Evolutionary conservation across 352 stramenopile genomes (phyloP), one percentile per base, ranked within the genome.

Genomic region (Phytophthora quininea): DNA sequence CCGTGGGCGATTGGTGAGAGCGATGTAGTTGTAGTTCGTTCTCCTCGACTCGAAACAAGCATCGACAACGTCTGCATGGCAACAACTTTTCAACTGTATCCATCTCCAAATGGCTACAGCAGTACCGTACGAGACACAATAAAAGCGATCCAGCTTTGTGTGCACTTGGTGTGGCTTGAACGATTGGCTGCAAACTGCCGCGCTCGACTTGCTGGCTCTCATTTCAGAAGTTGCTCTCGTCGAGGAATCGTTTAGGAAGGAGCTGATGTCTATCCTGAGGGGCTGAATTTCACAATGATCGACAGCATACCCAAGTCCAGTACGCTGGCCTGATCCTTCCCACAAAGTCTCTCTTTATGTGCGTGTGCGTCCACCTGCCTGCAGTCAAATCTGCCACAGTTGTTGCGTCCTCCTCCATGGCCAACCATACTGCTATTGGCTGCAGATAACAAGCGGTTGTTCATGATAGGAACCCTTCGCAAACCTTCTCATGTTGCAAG

Each of bases 381-480:
- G 85, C 85, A 91, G 78, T 79, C 82, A 91, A 86, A 93, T 93
- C 85, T 93, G 85, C 85, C 85, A 93, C 85, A 91, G 85, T 91
- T 84, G 71, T 88, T 89, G 85, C 67, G 70, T 84, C 71, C 55
- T 58, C 29, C 45, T 76, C 72, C 53, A 77, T 91, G 76, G 61
- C 80, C 85, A 87, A 88, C 71, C 69, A 80, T 89, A 93, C 85
- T 93, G 85, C 85, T 93, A 91, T 91, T 90, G 85, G 72, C 76
- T 93, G 85, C 85, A 86, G 67, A 93, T 77, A 93, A 54, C 51
- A 89, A 93, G 85, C 85, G 83, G 83, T 91, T 91, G 85, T 88
- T 93, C 80, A 90, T 91, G 85, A 93, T 93, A 93, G 85, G 85
- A 93, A 93, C 83, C 85, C 83, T 91, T 91, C 84, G 77, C 71